These are phyloP conservation scores for Planoprotostelium fungivorum DNA, from an alignment of 78 protist genomes.

Conservation along the genomic window DNA sequence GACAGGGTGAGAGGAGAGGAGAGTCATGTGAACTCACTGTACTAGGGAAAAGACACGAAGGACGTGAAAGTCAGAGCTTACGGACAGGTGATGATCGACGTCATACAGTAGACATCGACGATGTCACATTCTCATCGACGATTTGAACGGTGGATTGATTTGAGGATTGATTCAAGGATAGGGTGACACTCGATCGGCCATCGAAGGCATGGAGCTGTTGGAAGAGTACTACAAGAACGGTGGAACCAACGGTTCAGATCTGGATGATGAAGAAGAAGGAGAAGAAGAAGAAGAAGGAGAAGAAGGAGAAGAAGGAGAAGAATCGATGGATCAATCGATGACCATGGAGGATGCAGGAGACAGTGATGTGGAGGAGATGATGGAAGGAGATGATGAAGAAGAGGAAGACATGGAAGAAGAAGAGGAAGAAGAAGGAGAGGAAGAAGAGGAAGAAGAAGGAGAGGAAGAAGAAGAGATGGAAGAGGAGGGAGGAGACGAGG, in stretches of 20 bases:
- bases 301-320: constrained; percentile 44
- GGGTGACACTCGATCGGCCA: neutral
- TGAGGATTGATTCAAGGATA: neutral
- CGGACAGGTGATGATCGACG: too few species aligned
- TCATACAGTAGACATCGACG: too few species aligned
- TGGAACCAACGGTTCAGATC: constrained; percentile 1
- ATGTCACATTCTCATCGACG: neutral
- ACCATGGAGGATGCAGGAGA: constrained; percentile 15
- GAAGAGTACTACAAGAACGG: constrained; percentile 34
- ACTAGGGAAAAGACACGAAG: neutral
- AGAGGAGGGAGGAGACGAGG: constrained; percentile 10
- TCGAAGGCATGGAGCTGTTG: constrained; percentile 34
- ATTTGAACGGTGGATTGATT: neutral
- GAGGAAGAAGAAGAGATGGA: constrained; percentile 25
- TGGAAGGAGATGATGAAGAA: constrained; percentile 16
- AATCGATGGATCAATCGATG: neutral
- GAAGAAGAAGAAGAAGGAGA: constrained; percentile 19
- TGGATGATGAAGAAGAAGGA: constrained; percentile 19
- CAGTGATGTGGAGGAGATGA: neutral
- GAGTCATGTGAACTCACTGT: constrained; percentile 5
- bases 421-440: constrained; percentile 18
- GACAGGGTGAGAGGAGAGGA: constrained; percentile 37
- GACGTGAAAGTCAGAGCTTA: neutral
- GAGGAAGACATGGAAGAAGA: constrained; percentile 36
- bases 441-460: constrained; percentile 18